A percentile compares a stretch with the other conserved stretches of the same genome.
Conservation (phyloP, 108 stramenopile genomes). For the Cyclotella choctawhatcheeana region DNA sequence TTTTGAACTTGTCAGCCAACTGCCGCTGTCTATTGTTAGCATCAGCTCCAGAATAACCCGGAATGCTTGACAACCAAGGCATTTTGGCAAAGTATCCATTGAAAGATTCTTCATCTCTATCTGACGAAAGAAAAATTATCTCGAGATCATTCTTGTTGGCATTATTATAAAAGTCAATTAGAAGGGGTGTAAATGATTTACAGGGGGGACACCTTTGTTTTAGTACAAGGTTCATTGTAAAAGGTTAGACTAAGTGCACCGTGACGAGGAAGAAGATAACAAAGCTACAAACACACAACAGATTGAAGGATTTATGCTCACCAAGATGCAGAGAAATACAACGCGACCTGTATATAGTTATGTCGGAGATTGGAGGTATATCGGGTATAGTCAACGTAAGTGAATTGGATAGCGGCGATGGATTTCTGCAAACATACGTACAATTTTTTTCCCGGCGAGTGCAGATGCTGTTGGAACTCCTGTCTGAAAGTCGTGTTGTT, state of each 20-base stretch:
- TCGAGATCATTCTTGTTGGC: slow-evolving; percentile 54
- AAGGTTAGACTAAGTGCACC: background rate
- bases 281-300: background rate
- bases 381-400: too few relatives aligned
- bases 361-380: too few relatives aligned
- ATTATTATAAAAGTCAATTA: slow-evolving; percentile 71
- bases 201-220: slow-evolving; percentile 58
- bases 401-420: too few relatives aligned
- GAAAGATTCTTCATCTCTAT: slow-evolving; percentile 58
- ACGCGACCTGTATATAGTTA: too few relatives aligned
- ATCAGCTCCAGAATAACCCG: slow-evolving; percentile 41
- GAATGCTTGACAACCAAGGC: slow-evolving; percentile 67
- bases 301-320: slow-evolving; percentile 9
- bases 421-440: too few relatives aligned
- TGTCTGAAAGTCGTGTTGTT: too few relatives aligned
- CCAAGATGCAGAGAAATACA: slow-evolving; percentile 74
- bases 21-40: slow-evolving; percentile 53
- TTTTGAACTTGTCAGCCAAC: slow-evolving; percentile 61
- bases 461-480: slow-evolving; percentile 37
- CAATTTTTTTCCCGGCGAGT: slow-evolving; percentile 58
- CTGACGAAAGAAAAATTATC: slow-evolving; percentile 73
- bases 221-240: background rate
- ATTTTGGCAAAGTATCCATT: slow-evolving; percentile 68
- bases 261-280: background rate
- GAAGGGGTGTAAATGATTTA: slow-evolving; percentile 67